Evolutionary conservation across 2,329 filamentous ascomycete species (phyloP), one percentile per base, ranked within the genome.

Genomic region (Cryphonectria parasitica): DNA sequence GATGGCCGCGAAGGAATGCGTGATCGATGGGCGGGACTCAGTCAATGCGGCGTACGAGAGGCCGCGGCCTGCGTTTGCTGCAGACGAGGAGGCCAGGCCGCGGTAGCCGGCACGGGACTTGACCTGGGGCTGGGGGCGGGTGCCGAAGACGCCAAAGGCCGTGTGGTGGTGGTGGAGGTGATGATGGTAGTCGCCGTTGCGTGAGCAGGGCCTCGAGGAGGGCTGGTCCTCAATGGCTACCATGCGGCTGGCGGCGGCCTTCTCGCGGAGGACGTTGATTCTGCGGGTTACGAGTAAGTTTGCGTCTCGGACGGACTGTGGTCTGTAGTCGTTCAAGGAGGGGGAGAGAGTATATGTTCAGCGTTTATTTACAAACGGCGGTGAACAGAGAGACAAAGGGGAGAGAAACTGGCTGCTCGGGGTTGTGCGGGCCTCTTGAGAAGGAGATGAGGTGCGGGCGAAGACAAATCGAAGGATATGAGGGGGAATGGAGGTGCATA

Each of bases 181-280:
- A 17, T 41, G 60, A 17, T 28, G 39, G 39, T 28, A 22, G 39
- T 34, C 41, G 41, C 41, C 63, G n/a, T 64, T 31, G 28, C 54
- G 54, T 74, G 76, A 74, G 75, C 74, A 66, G 49, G 73, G 64
- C 73, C 71, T 70, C 31, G 58, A 34, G 58, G 31, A 15, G 74
- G 74, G 63, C 74, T 69, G 70, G 61, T 72, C 67, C 72, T 84
- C 81, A 67, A 81, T 80, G 74, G 85, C 79, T 73, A 84, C 83
- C 67, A 87, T 80, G 73, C 83, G 81, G 75, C 82, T 83, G 62
- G 85, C 84, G 28, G 82, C 83, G 7, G 84, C 86, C 76, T 87
- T 84, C 77, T 87, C 85, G 74, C 85, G 85, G 72, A 87, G 80
- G 73, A 85, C 80, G 43, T 80, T 76, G 74, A 88, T 80, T 73